phyloP scores from a whole-genome alignment of 1,139 yeast species.

The Saccharomycopsis phalli region DNA sequence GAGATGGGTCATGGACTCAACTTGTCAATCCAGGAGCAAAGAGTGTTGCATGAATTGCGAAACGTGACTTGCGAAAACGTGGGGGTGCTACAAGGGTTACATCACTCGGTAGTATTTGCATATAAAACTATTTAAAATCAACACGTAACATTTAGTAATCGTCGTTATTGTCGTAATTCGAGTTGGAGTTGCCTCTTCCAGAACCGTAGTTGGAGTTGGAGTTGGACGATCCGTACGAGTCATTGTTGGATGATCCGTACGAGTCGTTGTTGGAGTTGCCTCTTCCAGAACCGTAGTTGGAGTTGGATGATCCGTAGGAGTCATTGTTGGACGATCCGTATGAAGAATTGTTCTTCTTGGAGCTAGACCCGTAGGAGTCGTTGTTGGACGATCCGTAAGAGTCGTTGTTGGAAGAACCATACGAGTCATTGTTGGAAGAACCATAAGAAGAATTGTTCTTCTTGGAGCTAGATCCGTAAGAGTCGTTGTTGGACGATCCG shows the following conservation, averaged over 20 bases:
- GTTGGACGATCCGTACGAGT: slow-evolving; percentile 16
- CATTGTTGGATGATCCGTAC: slow-evolving; percentile 18
- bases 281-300: slow-evolving; percentile 9
- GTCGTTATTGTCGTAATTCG: slow-evolving; percentile 12
- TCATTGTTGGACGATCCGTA: slow-evolving; percentile 17
- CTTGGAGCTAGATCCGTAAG: slow-evolving; percentile 15
- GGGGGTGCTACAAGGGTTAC: too few species aligned
- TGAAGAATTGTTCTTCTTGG: slow-evolving; percentile 8
- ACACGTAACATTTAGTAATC: slow-evolving; percentile 2
- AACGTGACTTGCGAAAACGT: too few species aligned
- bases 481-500: slow-evolving; percentile 13
- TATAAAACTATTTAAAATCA: background rate
- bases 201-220: slow-evolving; percentile 1
- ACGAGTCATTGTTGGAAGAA: slow-evolving; percentile 16
- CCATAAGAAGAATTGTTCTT: slow-evolving; percentile 15
- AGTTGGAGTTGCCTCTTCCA: background rate
- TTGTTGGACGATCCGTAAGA: slow-evolving; percentile 15
- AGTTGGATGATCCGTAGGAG: slow-evolving; percentile 18
- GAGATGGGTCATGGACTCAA: too few species aligned
- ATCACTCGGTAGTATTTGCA: too few species aligned
- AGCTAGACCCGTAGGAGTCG: slow-evolving; percentile 17
- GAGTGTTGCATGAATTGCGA: too few species aligned
- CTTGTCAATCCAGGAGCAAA: too few species aligned
- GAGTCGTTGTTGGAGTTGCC: slow-evolving; percentile 7
- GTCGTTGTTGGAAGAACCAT: slow-evolving; percentile 18